phyloP scores from a whole-genome alignment of 345 rosid genomes.

The Rhodamnia argentea region DNA sequence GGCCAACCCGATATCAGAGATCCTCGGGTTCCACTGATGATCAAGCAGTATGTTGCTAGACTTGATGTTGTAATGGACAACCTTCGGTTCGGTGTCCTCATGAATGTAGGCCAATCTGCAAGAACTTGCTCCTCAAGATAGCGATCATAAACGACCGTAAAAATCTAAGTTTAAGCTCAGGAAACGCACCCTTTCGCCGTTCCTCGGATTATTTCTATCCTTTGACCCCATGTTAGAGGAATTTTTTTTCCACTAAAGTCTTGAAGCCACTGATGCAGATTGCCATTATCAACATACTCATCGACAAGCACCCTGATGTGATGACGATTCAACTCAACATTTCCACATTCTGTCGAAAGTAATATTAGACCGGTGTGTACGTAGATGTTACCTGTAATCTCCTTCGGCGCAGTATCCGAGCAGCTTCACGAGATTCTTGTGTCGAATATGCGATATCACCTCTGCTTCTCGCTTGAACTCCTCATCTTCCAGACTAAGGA shows the following conservation, averaged over 20 bases:
- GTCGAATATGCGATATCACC: slow-evolving; percentile 37
- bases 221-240: slow-evolving; percentile 44
- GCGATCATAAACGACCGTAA: background rate
- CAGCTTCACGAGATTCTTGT: slow-evolving; percentile 57
- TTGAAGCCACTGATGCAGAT: slow-evolving; percentile 73
- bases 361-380: background rate
- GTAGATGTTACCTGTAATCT: slow-evolving; percentile 33
- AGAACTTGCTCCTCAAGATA: background rate
- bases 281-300: slow-evolving; percentile 61
- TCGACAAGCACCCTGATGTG: slow-evolving; percentile 53
- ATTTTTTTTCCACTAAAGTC: slow-evolving; percentile 24
- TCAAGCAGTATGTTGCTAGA: slow-evolving; percentile 65
- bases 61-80: slow-evolving; percentile 44
- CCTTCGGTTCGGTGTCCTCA: slow-evolving; percentile 53
- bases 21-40: slow-evolving; percentile 66
- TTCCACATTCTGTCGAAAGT: background rate
- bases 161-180: background rate
- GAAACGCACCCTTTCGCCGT: slow-evolving; percentile 56
- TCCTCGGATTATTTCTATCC: slow-evolving; percentile 63
- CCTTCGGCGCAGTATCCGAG: slow-evolving; percentile 59
- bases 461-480: slow-evolving; percentile 40
- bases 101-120: slow-evolving; percentile 68
- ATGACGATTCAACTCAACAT: background rate
- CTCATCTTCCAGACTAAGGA: slow-evolving; percentile 8
- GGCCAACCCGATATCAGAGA: slow-evolving; percentile 45